Evolutionary conservation across 2,329 filamentous ascomycete genomes (phyloP), one percentile per base, ranked within the genome.

Genomic region (Colletotrichum acutatum): DNA sequence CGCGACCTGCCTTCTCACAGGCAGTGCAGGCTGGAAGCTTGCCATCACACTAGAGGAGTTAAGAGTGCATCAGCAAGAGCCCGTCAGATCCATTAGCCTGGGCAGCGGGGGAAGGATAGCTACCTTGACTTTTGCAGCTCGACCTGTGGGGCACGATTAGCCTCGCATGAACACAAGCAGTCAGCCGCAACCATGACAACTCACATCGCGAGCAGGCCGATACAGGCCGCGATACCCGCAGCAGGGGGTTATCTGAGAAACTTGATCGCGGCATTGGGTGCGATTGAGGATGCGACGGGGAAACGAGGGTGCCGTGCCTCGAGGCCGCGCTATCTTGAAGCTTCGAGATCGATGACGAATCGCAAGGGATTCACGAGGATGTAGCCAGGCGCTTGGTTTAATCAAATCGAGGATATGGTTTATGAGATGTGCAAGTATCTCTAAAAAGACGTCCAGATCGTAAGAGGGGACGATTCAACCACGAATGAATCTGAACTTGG

Each of bases 11-110:
- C 83, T 95, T 95, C 83, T 98, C 96, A 80, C 97, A 98, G 22
- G 96, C 96, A 8, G 95, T 97, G 80, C 97, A 99, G 8, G 95
- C 95, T 12, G 97, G 97, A 49, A 98, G 86, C 82, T 98, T 98
- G 74, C 97, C 96, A 84, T 98, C 97, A 79, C 97, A 99, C 91
- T 93, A 79, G 26, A 28, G 42, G 16, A 57, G 26, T 32, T 56
- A 72, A 22, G 54, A 68, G 61, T 14, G 30, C 22, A 66, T 74
- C 58, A 74, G 71, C 62, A 62, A 22, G 32, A 14, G 34, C 37
- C 37, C 68, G 26, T 37, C 9, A 14, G 49, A 58, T 49, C 14
- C 26, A 26, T 71, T 8, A 30, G 26, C 62, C 52, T 30, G 37
- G 12, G 30, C 37, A 67, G 46, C n/a, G 11, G 19, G 12, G 28